phyloP scores from a whole-genome alignment of 306 rosid species.

The Lotus japonicus region DNA sequence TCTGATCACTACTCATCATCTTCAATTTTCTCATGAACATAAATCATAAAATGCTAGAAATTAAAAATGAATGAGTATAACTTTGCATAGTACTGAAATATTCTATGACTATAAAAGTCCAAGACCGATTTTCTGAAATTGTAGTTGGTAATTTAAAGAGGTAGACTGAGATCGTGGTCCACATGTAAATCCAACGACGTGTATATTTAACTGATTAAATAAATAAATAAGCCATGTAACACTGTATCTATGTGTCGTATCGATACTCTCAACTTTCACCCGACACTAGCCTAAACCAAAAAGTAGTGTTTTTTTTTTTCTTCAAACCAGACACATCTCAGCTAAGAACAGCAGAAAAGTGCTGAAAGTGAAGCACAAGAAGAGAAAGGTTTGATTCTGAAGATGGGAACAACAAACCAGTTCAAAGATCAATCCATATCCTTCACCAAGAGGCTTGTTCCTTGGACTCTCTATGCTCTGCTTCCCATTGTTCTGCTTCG shows the following conservation, averaged over 20 bases:
- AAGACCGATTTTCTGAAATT: background rate
- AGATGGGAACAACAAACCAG: constrained; percentile 39
- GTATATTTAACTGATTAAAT: background rate
- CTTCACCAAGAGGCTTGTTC: constrained; percentile 43
- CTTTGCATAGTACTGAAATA: background rate
- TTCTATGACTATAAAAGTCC: background rate
- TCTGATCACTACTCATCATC: no score
- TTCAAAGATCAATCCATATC: constrained; percentile 39
- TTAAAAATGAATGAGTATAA: no score
- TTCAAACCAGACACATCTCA: background rate
- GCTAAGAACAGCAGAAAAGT: background rate
- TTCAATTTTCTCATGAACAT: no score
- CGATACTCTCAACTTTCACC: no score
- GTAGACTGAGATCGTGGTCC: background rate
- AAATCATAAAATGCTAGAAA: no score
- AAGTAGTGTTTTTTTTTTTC: background rate
- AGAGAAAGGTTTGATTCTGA: background rate
- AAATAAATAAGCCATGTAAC: no score
- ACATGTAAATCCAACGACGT: background rate
- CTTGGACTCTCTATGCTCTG: constrained; percentile 51
- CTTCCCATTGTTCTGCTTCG: constrained; percentile 64
- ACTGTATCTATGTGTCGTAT: no score
- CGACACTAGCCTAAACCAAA: background rate
- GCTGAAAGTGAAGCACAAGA: background rate
- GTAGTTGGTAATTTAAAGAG: constrained; percentile 9